phyloP scores from a whole-genome alignment of 768 basidiomycete species.

The Suillus spraguei region DNA sequence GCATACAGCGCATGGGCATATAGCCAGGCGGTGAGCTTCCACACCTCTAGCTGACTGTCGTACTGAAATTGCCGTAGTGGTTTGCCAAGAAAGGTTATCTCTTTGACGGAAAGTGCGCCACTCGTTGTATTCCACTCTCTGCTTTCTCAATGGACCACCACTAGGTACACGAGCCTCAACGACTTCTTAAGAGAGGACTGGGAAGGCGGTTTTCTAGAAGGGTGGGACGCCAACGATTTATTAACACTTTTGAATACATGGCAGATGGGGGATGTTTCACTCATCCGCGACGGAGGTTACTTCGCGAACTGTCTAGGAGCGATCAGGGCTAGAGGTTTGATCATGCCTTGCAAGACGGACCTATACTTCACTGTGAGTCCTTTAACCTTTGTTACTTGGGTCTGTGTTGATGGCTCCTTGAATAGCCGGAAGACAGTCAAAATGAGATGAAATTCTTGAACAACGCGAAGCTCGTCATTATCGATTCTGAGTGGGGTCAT shows the following conservation, averaged over 20 bases:
- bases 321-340: conserved; percentile 54
- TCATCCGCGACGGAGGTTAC: conserved; percentile 44
- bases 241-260: conserved; percentile 51
- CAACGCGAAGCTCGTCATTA: conserved; percentile 48
- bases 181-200: conserved; percentile 54
- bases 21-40: conserved; percentile 47
- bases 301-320: conserved; percentile 39
- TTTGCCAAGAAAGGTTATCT: conserved; percentile 51
- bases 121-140: background rate
- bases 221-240: conserved; percentile 60
- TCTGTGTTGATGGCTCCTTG: background rate
- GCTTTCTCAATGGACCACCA: conserved; percentile 4
- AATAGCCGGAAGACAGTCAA: conserved; percentile 57
- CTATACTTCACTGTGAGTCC: conserved; percentile 54
- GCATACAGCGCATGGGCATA: conserved; percentile 63
- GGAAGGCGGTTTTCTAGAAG: conserved; percentile 46
- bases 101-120: conserved; percentile 40
- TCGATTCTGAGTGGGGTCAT: conserved; percentile 61
- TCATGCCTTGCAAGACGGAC: conserved; percentile 63
- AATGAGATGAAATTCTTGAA: conserved; percentile 44
- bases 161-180: conserved; percentile 48
- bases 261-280: conserved; percentile 50
- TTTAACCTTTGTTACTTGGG: background rate
- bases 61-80: conserved; percentile 42
- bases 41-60: background rate